Conservation (phyloP, 1,284 basidiomycete genomes). For the Puccinia hordei region DNA sequence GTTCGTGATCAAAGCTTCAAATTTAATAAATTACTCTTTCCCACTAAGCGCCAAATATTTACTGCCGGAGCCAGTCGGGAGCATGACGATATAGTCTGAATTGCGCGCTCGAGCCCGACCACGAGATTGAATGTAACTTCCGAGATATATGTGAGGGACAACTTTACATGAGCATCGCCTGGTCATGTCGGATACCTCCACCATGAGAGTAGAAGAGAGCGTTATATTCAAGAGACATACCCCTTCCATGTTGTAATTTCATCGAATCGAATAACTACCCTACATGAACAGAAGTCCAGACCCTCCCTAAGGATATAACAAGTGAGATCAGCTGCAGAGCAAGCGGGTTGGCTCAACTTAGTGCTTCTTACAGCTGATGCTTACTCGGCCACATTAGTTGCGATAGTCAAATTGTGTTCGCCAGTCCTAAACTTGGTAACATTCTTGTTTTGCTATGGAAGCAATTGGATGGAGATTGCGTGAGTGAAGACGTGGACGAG, state of each 20-base stretch:
- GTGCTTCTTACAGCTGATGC: neutral
- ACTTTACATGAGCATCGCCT: neutral
- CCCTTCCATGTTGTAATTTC: constrained; percentile 42
- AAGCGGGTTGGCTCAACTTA: neutral
- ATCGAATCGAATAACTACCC: constrained; percentile 48
- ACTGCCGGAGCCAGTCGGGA: constrained; percentile 62
- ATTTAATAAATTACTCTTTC: constrained; percentile 41
- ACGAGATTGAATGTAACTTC: constrained; percentile 67
- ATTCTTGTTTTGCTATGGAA: constrained; percentile 65
- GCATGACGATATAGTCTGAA: constrained; percentile 77
- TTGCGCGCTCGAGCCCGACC: constrained; percentile 75
- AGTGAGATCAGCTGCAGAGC: neutral
- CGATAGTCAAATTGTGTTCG: constrained; percentile 72
- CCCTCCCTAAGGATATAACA: constrained; percentile 28
- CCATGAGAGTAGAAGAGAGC: constrained; percentile 66
- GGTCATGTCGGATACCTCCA: neutral
- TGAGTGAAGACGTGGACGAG: neutral
- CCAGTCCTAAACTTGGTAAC: constrained; percentile 69
- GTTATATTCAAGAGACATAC: constrained; percentile 53
- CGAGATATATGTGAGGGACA: neutral
- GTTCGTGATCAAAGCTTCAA: neutral
- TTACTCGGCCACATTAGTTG: constrained; percentile 76
- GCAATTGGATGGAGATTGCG: no score
- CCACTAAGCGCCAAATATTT: constrained; percentile 34
- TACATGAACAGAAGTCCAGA: constrained; percentile 40